phyloP scores from a whole-genome alignment of 2,329 filamentous ascomycete genomes.

The Monilinia fructicola region DNA sequence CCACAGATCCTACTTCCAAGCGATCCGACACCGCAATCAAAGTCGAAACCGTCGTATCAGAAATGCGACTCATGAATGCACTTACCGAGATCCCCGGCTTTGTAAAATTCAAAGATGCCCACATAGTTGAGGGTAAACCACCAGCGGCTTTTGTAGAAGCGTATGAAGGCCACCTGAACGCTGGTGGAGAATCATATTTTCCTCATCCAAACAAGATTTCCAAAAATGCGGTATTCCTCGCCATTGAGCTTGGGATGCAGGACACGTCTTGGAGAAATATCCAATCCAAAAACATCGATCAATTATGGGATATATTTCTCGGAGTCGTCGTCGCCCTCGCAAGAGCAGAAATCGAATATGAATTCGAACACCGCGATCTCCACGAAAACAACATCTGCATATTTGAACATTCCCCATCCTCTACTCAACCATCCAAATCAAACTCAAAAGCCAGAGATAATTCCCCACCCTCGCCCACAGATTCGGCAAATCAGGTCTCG shows the following conservation, averaged over 20 bases:
- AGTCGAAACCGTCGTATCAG: slow-evolving; percentile 54
- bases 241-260: slow-evolving; percentile 65
- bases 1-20: slow-evolving; percentile 29
- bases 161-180: slow-evolving; percentile 35
- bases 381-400: slow-evolving; percentile 66
- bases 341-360: slow-evolving; percentile 55
- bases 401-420: neutral
- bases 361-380: slow-evolving; percentile 66
- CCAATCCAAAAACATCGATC: slow-evolving; percentile 47
- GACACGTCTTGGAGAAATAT: slow-evolving; percentile 59
- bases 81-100: slow-evolving; percentile 64
- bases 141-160: slow-evolving; percentile 56
- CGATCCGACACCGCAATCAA: slow-evolving; percentile 30
- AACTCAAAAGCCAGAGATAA: neutral
- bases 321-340: slow-evolving; percentile 60
- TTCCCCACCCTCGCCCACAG: slow-evolving; percentile 34
- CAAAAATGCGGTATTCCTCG: slow-evolving; percentile 57
- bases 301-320: slow-evolving; percentile 65
- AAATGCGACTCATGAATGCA: slow-evolving; percentile 63
- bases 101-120: slow-evolving; percentile 64
- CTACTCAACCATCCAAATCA: neutral
- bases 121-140: slow-evolving; percentile 57
- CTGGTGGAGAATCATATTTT: slow-evolving; percentile 52
- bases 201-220: slow-evolving; percentile 61
- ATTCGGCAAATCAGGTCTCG: slow-evolving; percentile 60